Evolutionary conservation across 2,329 filamentous ascomycete species (phyloP), one percentile per base, ranked within the genome.

Genomic region (Rhytidhysteron rufulum): DNA sequence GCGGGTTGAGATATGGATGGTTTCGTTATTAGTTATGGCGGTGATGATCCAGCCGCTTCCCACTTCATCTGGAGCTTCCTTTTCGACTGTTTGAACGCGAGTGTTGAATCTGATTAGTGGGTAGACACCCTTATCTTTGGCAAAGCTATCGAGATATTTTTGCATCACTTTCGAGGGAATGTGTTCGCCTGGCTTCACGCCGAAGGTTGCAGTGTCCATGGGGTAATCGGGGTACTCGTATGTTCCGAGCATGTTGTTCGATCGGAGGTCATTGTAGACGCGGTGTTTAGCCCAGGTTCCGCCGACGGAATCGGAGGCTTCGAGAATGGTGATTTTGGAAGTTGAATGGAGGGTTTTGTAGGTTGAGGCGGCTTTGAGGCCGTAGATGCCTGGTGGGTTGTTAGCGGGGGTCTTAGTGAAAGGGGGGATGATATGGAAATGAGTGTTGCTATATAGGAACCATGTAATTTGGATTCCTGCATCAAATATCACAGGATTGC

Each of bases 161-260:
- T 82, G 73, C 38, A 82, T 55, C 1, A 74, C 69, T 1, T 63
- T 44, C 0, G 77, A 80, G 0, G 79, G 73, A 38, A 85, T 78
- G 58, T 83, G 79, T 32, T 79, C 55, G 11, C 74, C 74, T 1
- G 57, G 48, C 31, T 71, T 65, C 36, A 74, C 67, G 37, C 49
- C 49, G 25, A 44, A 51, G 1, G 27, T 36, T 8, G 41, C 30
- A 15, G 40, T 33, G n/a, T 42, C 24, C 47, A 56, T 46, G 25
- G 49, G 47, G 27, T 58, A 42, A 52, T 67, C 65, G 13, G 55
- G 54, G 30, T 58, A 67, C 44, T 68, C 65, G 27, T 62, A 58
- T 5, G 51, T 57, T 8, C 63, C 59, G 11, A 58, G 49, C 37
- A 67, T 54, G 34, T 67, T 69, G 51, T 70, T 68, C n/a, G 63